Evolutionary conservation across 352 stramenopile species (phyloP), one percentile per base, ranked within the genome.

Genomic region (Globisporangium parvum): DNA sequence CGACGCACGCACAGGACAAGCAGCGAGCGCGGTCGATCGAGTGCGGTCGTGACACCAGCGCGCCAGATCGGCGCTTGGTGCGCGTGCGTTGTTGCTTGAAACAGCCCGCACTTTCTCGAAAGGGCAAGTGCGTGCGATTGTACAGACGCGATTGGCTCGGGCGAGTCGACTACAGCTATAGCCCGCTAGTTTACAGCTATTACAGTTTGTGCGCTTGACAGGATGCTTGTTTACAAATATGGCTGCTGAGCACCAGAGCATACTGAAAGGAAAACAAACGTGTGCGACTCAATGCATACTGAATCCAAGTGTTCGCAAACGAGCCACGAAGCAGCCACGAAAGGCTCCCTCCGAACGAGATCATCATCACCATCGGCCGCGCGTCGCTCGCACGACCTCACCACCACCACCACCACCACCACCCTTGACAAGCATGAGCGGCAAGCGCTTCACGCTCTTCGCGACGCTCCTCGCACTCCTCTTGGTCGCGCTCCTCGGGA

Each of bases 371-470:
- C 20, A 2, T 31, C 41, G 39, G 2, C 6, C 18, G 15, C 18
- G 17, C 20, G 15, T 24, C 20, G 4, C 20, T 28, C 12, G 41
- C 41, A 24, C n/a, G 41, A 20, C n/a, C n/a, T n/a, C n/a, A n/a
- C 6, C 23, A 17, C 45, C 24, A 47, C 48, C 37, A 51, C 21
- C 11, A 45, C 18, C 2, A 53, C 10, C 49, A 57, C 17, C 51
- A 56, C 17, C 20, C 9, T 55, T 55, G 55, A 33, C 33, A 12
- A 28, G 31, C 41, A 45, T 45, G 21, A 48, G 49, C 28, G 41
- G 41, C 49, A 57, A 57, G 57, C 51, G 57, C 35, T 51, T 53
- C 31, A 53, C 51, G 57, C 20, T 63, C 31, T 48, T 63, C 40
- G 35, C 57, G 51, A 33, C 57, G 14, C 40, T 63, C 17, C 41